phyloP scores from a whole-genome alignment of 129 eudicot species.

The Logfia minima region DNA sequence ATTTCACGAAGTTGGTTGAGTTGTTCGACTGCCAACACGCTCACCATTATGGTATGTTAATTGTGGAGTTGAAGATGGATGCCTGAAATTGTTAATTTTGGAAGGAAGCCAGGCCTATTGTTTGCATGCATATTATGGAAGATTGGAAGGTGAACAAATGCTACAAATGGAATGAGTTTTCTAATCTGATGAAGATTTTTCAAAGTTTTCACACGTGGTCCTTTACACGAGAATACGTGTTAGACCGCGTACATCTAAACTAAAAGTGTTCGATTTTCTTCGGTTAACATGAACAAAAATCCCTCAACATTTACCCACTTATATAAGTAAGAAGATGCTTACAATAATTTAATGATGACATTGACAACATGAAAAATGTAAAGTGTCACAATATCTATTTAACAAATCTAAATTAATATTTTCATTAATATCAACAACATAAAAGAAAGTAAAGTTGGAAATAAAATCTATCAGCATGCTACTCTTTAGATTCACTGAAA shows the following conservation, averaged over 20 bases:
- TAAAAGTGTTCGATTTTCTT: too few species aligned
- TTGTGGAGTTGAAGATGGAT: conserved; percentile 20
- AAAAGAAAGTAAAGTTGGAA: background rate
- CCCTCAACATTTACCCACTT: too few species aligned
- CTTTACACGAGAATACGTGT: too few species aligned
- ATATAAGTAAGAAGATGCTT: too few species aligned
- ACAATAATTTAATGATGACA: background rate
- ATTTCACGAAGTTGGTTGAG: conserved; percentile 45
- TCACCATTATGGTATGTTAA: conserved; percentile 10
- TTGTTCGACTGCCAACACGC: conserved; percentile 32
- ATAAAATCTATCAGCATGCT: background rate
- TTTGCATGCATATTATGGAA: conserved; percentile 10
- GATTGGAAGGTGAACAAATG: conserved; percentile 8
- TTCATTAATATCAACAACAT: background rate
- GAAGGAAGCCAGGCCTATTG: too few species aligned
- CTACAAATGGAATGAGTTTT: background rate
- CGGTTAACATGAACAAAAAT: too few species aligned
- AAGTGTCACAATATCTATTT: background rate
- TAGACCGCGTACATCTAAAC: too few species aligned
- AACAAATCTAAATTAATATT: background rate
- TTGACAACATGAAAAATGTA: background rate
- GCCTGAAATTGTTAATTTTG: conserved; percentile 14
- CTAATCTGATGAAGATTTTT: background rate
- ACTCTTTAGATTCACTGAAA: background rate
- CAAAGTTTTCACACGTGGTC: too few species aligned